A percentile compares a stretch with the other conserved stretches of the same genome.
Evolutionary conservation across 208 protist species (phyloP).

Genomic region (Trypanosoma platydactyli): DNA sequence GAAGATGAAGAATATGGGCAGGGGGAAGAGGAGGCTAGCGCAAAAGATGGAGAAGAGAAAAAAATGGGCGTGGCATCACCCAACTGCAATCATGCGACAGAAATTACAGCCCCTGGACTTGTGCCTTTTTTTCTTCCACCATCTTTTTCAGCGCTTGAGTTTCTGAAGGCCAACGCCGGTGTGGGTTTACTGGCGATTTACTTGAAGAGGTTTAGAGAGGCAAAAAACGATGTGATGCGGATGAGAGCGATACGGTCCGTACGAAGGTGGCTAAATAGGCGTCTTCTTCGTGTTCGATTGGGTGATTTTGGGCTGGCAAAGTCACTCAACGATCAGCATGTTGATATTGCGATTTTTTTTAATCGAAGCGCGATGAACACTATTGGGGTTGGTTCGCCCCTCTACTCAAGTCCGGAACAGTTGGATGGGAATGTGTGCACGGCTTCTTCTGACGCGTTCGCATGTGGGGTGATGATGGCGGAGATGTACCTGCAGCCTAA

Average conservation of each 20-base stretch:
- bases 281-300: conserved; percentile 69
- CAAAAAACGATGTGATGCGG: conserved; percentile 6
- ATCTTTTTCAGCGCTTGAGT: conserved; percentile 17
- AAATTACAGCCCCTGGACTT: neutral
- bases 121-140: neutral
- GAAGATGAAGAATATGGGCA: conserved; percentile 27
- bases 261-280: conserved; percentile 44
- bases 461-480: conserved; percentile 67
- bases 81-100: neutral
- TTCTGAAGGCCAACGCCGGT: conserved; percentile 5
- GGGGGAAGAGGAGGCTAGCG: neutral
- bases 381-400: conserved; percentile 74
- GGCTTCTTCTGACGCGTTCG: conserved; percentile 64
- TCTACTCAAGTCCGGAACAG: conserved; percentile 90
- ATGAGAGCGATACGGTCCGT: neutral
- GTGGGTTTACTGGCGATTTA: conserved; percentile 6
- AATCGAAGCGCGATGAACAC: conserved; percentile 62
- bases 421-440: conserved; percentile 59
- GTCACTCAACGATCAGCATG: conserved; percentile 30
- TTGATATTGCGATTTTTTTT: conserved; percentile 42
- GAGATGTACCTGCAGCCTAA: conserved; percentile 85
- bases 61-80: neutral
- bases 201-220: conserved; percentile 2
- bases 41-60: neutral
- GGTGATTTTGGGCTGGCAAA: conserved; percentile 86